Conservation (phyloP, 192 early-diverging fungal species). For the Fimicolochytrium jonesii region DNA sequence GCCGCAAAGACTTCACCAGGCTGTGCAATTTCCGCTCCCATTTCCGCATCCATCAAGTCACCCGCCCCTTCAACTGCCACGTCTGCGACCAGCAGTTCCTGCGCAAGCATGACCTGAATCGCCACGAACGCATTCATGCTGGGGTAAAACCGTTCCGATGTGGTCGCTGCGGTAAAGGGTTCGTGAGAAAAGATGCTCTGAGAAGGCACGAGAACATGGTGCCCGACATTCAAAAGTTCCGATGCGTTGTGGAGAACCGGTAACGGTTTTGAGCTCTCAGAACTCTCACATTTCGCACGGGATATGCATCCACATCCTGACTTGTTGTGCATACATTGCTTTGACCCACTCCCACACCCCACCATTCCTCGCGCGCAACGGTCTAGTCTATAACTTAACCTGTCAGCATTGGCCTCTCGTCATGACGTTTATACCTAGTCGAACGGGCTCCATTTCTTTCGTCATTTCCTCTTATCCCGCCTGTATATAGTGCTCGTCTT, state of each 20-base stretch:
- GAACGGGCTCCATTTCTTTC: no score
- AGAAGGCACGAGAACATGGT: slow-evolving; percentile 34
- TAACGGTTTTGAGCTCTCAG: no score
- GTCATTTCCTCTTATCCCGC: no score
- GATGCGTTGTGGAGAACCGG: slow-evolving; percentile 31
- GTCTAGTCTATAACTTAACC: no score
- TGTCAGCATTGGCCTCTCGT: no score
- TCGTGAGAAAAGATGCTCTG: slow-evolving; percentile 28
- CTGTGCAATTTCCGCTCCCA: slow-evolving; percentile 27
- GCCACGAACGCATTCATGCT: slow-evolving; percentile 41
- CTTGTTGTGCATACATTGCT: no score
- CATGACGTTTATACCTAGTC: no score
- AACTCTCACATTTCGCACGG: no score
- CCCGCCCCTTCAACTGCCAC: slow-evolving; percentile 18
- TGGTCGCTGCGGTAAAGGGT: slow-evolving; percentile 23
- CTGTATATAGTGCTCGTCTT: no score
- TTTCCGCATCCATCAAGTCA: slow-evolving; percentile 17
- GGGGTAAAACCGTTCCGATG: slow-evolving; percentile 27
- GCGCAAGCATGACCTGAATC: slow-evolving; percentile 45
- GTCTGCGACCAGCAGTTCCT: slow-evolving; percentile 30
- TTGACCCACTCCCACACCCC: no score
- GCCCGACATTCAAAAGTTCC: slow-evolving; percentile 27
- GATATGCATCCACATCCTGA: no score
- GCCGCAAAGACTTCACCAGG: slow-evolving; percentile 12
- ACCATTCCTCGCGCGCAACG: no score